These are phyloP conservation scores for Turritis glabra DNA, from an alignment of 345 rosid genomes.

Conservation along the genomic window DNA sequence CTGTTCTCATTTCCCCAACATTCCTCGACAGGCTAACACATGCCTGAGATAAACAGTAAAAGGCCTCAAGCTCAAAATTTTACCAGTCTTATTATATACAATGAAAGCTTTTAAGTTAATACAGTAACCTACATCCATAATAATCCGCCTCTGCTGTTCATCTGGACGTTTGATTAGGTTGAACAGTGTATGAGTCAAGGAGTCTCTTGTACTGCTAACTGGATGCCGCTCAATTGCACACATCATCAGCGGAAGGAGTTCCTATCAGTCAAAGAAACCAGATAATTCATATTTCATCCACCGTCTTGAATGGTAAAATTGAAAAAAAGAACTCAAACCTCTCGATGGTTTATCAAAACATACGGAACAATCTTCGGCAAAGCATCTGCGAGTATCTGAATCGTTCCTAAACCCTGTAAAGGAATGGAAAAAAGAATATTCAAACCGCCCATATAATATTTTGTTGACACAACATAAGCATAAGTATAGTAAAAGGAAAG, in stretches of 20 bases:
- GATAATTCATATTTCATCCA: slow-evolving; percentile 12
- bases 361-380: slow-evolving; percentile 97
- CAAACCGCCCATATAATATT: slow-evolving; percentile 17
- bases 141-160: slow-evolving; percentile 91
- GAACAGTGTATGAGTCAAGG: slow-evolving; percentile 90
- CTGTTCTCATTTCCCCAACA: slow-evolving; percentile 99
- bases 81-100: slow-evolving; percentile 5
- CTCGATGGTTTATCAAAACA: slow-evolving; percentile 96
- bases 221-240: slow-evolving; percentile 99
- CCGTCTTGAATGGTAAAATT: neutral
- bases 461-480: slow-evolving; percentile 12
- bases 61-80: slow-evolving; percentile 23
- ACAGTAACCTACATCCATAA: slow-evolving; percentile 82
- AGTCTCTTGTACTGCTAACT: slow-evolving; percentile 70
- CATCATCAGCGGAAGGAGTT: slow-evolving; percentile 96
- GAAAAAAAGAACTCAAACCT: slow-evolving; percentile 52
- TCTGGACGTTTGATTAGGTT: slow-evolving; percentile 97
- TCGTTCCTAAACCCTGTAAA: slow-evolving; percentile 81
- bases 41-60: slow-evolving; percentile 61
- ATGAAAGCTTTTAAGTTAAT: slow-evolving; percentile 28
- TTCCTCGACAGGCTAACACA: slow-evolving; percentile 89
- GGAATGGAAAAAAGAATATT: slow-evolving; percentile 24
- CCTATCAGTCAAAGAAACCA: slow-evolving; percentile 48
- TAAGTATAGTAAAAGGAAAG: slow-evolving; percentile 13
- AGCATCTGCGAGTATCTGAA: slow-evolving; percentile 95